These are phyloP conservation scores for Lachancea fermentati DNA, from an alignment of 805 yeast species.

Conservation along the genomic window DNA sequence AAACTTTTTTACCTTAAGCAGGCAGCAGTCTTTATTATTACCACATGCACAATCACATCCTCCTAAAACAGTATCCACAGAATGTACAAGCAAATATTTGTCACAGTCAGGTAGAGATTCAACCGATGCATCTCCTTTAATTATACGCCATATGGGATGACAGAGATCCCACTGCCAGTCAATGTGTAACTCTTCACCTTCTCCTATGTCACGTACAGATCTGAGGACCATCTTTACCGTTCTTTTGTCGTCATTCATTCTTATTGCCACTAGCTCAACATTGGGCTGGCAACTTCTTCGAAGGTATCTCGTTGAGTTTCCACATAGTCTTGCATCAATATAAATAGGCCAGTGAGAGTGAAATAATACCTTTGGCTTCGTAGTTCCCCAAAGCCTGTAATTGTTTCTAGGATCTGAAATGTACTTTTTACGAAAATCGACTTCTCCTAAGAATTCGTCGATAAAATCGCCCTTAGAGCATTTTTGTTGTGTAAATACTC, in stretches of 20 bases:
- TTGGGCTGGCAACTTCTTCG: slow-evolving; percentile 76
- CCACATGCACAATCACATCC: slow-evolving; percentile 56
- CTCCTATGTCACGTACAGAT: slow-evolving; percentile 50
- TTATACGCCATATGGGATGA: slow-evolving; percentile 66
- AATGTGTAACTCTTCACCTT: slow-evolving; percentile 68
- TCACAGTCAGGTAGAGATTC: slow-evolving; percentile 51
- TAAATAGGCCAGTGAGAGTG: slow-evolving; percentile 57
- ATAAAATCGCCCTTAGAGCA: slow-evolving; percentile 47
- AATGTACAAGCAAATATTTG: slow-evolving; percentile 50
- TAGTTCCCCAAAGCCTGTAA: slow-evolving; percentile 68
- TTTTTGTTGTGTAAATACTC: slow-evolving; percentile 43
- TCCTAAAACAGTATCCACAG: slow-evolving; percentile 56
- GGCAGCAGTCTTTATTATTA: slow-evolving; percentile 44
- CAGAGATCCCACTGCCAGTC: slow-evolving; percentile 85
- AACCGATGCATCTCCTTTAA: slow-evolving; percentile 39
- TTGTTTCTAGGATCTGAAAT: slow-evolving; percentile 65
- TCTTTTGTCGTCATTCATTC: slow-evolving; percentile 28
- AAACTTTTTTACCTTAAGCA: slow-evolving; percentile 56
- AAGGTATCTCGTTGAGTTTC: slow-evolving; percentile 68
- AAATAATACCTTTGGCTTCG: slow-evolving; percentile 51
- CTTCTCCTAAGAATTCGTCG: slow-evolving; percentile 65
- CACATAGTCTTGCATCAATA: slow-evolving; percentile 74
- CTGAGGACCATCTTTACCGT: slow-evolving; percentile 51
- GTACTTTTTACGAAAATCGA: slow-evolving; percentile 62
- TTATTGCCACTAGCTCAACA: slow-evolving; percentile 52